Evolutionary conservation across 1,284 basidiomycete species (phyloP), one percentile per base, ranked within the genome.

Genomic region (Inonotus hispidus): DNA sequence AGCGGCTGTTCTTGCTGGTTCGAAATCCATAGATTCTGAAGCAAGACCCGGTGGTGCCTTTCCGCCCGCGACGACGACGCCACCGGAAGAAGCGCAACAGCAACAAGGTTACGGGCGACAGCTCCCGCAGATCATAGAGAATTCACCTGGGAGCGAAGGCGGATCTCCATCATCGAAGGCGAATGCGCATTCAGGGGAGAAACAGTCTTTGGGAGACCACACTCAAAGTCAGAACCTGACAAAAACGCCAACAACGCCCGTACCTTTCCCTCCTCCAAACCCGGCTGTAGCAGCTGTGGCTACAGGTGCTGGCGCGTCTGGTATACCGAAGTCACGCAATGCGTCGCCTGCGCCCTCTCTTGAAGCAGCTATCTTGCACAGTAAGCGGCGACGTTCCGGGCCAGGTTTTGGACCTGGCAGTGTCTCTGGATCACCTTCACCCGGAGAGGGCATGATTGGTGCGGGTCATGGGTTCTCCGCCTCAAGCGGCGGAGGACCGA

Each of bases 281-380:
- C 53, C 35, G 19, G 21, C 14, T 21, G 46, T 38, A 2, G 29
- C 56, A 10, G 25, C 46, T 32, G n/a, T 45, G 3, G 56, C 21
- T 11, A 3, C 41, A 14, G 39, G 14, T 5, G 25, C 13, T 45
- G 10, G 68, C 16, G 61, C 58, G 19, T 46, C 38, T 23, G 19
- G 19, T 25, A 37, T 64, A 1, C 69, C 72, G 39, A 52, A 52
- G 29, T 52, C 50, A 4, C 74, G 76, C 23, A 74, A 75, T 63
- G 67, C 71, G 7, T 78, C 80, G 1, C 81, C 82, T 21, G 75
- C 77, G 10, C 78, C 80, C 2, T 78, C 83, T n/a, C 74, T 88
- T 13, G 86, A 87, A 66, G 84, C 83, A 0, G 41, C 41, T 7
- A 76, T 85, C 52, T 68, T 86, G 53, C 69, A 87, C 56, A 78